phyloP scores from a whole-genome alignment of 2,329 filamentous ascomycete genomes.

The Talaromyces sp. region DNA sequence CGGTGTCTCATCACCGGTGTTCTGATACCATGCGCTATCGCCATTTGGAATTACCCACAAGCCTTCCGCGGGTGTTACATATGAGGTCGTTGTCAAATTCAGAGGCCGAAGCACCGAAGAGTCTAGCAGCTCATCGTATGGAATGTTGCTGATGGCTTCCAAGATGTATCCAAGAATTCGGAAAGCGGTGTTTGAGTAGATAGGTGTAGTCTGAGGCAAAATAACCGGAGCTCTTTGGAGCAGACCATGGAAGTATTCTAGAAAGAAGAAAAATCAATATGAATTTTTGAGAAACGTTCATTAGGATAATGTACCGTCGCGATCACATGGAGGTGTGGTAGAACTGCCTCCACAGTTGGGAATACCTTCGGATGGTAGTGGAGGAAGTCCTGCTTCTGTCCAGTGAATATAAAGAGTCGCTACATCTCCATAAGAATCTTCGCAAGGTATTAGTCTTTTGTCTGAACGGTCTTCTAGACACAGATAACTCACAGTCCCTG shows the following conservation, averaged over 20 bases:
- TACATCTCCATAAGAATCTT: constrained; percentile 7
- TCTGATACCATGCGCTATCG: constrained; percentile 36
- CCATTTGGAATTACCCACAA: constrained; percentile 40
- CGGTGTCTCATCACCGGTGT: constrained; percentile 44
- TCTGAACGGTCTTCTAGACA: not conserved
- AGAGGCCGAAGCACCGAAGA: constrained; percentile 41
- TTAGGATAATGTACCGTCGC: not conserved
- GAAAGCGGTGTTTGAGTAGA: constrained; percentile 41
- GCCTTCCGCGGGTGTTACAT: constrained; percentile 23
- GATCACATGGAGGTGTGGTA: not conserved
- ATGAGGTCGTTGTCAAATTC: constrained; percentile 37
- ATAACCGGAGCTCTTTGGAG: constrained; percentile 34
- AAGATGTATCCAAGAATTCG: constrained; percentile 39
- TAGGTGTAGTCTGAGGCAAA: constrained; percentile 32
- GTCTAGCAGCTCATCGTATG: constrained; percentile 37
- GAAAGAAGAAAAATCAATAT: not conserved
- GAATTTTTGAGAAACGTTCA: not conserved
- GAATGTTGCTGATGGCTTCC: constrained; percentile 40
- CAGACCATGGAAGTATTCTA: constrained; percentile 39
- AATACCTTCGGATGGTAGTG: not conserved
- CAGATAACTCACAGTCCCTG: constrained; percentile 33
- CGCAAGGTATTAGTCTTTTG: not conserved
- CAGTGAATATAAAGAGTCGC: not conserved
- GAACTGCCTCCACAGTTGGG: not conserved
- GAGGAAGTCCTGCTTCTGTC: not conserved